Base-by-base conservation (phyloP, 2,329 filamentous ascomycete genomes). In the Pyrenophora seminiperda region DNA sequence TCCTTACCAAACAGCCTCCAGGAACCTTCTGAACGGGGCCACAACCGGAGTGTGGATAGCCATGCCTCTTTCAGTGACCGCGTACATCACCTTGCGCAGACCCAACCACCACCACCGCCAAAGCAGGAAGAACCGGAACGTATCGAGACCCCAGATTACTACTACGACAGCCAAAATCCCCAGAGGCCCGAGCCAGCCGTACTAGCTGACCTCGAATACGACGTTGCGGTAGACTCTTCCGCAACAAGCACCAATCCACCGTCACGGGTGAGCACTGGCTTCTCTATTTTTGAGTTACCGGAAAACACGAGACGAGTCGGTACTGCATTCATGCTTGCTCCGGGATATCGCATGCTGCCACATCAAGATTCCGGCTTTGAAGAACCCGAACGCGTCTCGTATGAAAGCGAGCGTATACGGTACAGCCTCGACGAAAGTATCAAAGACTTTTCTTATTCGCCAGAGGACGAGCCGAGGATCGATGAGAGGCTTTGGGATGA, bases 311-410 rank as follows among this genome's bases (percentile, higher is more conserved):
- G 50, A 13, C 53, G 61, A 46, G 39, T 58, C 3, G 49, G 46
- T 7, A 61, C 57, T 3, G 61, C 61, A 1, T 61, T 67, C 15
- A 61, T 62, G 10, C 47, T 58, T n/a, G 50, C 58, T n/a, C 56
- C 59, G 42, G 47, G 56, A 24, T 65, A 70, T 39, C 54, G 60
- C 20, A 58, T 62, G 20, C 71, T 70, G 10, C 41, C 67, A 4
- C 70, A 72, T 44, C 66, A 73, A 45, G 71, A 73, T 39, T 73
- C 71, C 9, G 70, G 70, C 0, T 71, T 73, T 42, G 62, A 53
- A 13, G 60, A 66, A 14, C 36, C 53, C 10, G 50, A 59, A 20
- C 54, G 56, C 4, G 34, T 54, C 4, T 59, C 58, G 5, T 62
- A 54, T 20, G 66, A 71, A 13, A 62, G 45, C 33, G 66, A 68